These are phyloP conservation scores for Cucumis variabilis DNA, from an alignment of 331 rosid genomes.

Conservation along the genomic window DNA sequence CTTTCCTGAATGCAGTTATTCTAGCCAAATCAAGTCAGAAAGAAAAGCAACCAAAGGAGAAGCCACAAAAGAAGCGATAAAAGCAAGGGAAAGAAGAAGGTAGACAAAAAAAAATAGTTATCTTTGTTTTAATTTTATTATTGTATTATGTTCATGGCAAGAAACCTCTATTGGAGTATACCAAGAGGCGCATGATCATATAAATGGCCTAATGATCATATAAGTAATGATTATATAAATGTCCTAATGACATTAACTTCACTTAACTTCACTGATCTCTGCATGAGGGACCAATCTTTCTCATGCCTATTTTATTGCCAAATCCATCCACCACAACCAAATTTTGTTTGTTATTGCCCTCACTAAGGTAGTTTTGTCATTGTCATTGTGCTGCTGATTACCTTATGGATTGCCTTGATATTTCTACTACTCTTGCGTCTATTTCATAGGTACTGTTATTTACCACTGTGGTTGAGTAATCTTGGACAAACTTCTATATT, in stretches of 20 bases:
- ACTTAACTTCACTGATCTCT: not conserved
- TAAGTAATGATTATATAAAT: not conserved
- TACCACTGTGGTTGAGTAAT: not conserved
- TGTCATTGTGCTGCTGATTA: too few relatives aligned
- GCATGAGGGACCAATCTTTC: not conserved
- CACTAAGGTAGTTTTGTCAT: too few relatives aligned
- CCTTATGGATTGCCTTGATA: constrained; percentile 61
- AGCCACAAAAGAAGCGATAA: constrained; percentile 41
- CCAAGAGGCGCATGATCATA: too few relatives aligned
- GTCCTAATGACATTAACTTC: not conserved
- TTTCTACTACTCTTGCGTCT: constrained; percentile 79
- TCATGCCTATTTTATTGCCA: not conserved
- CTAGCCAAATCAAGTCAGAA: constrained; percentile 54
- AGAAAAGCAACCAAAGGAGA: too few relatives aligned
- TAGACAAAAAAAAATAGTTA: constrained; percentile 40
- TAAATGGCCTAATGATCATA: not conserved
- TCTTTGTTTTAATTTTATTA: not conserved
- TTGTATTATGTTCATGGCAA: not conserved
- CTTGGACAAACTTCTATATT: not conserved
- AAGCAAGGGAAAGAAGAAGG: constrained; percentile 64
- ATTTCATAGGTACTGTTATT: constrained; percentile 76
- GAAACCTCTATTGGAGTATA: not conserved
- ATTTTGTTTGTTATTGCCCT: too few relatives aligned
- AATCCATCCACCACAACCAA: constrained; percentile 3
- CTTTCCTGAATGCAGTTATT: constrained; percentile 55